These are phyloP conservation scores for Fragosphaeria purpurea DNA, from an alignment of 2,329 filamentous ascomycete species.

Conservation along the genomic window DNA sequence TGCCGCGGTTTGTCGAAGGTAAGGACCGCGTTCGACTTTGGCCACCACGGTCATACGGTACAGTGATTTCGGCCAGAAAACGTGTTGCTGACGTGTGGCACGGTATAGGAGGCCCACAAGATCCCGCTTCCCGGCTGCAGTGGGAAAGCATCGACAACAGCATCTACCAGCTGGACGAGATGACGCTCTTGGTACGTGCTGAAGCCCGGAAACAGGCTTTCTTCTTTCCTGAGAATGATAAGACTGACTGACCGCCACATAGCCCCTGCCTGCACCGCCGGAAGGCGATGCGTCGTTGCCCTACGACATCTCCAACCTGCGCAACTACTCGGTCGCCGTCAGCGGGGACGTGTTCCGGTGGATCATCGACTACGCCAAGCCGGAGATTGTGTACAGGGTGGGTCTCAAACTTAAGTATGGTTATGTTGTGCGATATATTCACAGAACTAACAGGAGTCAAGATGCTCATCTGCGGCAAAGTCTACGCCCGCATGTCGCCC, in stretches of 20 bases:
- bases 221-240: too few relatives aligned
- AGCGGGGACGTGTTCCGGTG: constrained; percentile 93
- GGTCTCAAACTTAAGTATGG: constrained; percentile 15
- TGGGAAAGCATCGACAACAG: constrained; percentile 97
- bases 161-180: constrained; percentile 64
- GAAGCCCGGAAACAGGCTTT: not conserved
- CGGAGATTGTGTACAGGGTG: constrained; percentile 64
- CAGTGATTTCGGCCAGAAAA: too few relatives aligned
- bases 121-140: constrained; percentile 60
- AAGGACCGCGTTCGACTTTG: constrained; percentile 8
- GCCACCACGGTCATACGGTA: too few relatives aligned
- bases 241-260: not conserved
- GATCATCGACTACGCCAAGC: constrained; percentile 82
- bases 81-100: too few relatives aligned
- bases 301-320: constrained; percentile 69
- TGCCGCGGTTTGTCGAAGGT: constrained; percentile 78
- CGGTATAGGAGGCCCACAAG: constrained; percentile 53
- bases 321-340: constrained; percentile 81
- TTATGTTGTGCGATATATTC: too few relatives aligned
- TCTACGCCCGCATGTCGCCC: constrained; percentile 96
- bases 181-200: constrained; percentile 55
- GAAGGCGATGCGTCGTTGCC: constrained; percentile 75
- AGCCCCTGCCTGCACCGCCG: constrained; percentile 45
- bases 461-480: constrained; percentile 85
- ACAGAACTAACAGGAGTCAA: constrained; percentile 22